Conservation (phyloP, 31 red algal species). For the Bonnemaisonia californica region DNA sequence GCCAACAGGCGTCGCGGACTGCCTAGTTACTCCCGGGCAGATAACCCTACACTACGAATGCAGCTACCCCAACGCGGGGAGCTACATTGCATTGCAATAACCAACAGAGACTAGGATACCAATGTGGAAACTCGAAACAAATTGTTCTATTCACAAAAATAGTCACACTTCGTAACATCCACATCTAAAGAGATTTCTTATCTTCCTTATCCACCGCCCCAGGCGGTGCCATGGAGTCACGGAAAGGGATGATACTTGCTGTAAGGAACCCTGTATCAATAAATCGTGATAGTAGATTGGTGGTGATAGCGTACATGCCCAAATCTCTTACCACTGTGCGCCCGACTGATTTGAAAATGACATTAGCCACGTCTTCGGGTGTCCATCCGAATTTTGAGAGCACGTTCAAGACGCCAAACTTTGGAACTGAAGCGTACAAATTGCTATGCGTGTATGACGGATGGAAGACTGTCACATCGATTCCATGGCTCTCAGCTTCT, state of each 20-base stretch:
- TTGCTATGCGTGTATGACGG: slow-evolving; percentile 89
- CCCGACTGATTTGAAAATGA: slow-evolving; percentile 64
- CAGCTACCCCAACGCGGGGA: too few species aligned
- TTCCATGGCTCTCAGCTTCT: slow-evolving; percentile 73
- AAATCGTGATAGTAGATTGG: slow-evolving; percentile 58
- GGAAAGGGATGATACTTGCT: slow-evolving; percentile 58
- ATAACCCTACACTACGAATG: too few species aligned
- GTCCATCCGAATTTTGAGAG: slow-evolving; percentile 86
- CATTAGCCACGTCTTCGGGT: slow-evolving; percentile 70
- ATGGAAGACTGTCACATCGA: slow-evolving; percentile 84
- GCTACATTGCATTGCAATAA: too few species aligned
- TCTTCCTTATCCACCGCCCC: neutral
- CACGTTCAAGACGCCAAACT: slow-evolving; percentile 71
- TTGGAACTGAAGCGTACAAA: slow-evolving; percentile 72
- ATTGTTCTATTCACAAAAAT: too few species aligned
- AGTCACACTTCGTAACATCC: too few species aligned
- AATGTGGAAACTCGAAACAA: too few species aligned
- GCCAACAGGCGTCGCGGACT: too few species aligned
- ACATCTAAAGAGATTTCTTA: too few species aligned
- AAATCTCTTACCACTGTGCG: slow-evolving; percentile 71
- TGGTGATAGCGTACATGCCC: slow-evolving; percentile 73
- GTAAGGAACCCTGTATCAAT: slow-evolving; percentile 63
- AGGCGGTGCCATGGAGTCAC: slow-evolving; percentile 60
- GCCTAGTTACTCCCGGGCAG: too few species aligned
- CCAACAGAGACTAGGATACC: too few species aligned